Evolutionary conservation across 2,329 filamentous ascomycete species (phyloP), one percentile per base, ranked within the genome.

Genomic region (Alternaria triticina): DNA sequence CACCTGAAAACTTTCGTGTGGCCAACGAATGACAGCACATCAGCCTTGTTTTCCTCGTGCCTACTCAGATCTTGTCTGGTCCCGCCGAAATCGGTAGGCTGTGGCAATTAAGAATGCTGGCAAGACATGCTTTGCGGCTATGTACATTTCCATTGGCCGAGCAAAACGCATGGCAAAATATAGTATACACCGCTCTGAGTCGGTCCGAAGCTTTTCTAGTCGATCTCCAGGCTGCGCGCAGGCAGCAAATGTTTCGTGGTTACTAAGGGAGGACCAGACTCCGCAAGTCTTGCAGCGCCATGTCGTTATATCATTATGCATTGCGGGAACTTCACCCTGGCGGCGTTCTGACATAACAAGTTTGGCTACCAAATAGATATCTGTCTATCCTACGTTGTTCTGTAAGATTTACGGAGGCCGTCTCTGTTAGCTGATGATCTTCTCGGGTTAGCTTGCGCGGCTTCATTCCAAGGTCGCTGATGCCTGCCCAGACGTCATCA

Each of bases 21-120:
- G 70, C 68, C 58, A 63, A 59, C 66, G 28, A 64, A 70, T 67
- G 61, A 65, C 64, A 64, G 49, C 66, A 67, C 33, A 54, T n/a
- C 73, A 72, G 68, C 70, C 69, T 70, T 63, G 57, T 69, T 63
- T 47, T 64, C 67, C 63, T 69, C 66, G 63, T 64, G 59, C 36
- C 65, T 65, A 61, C 67, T 64, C 65, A 64, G 55, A 57, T 20
- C 36, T 15, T 50, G 60, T 52, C 49, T 62, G 44, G 46, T 47
- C 40, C 33, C n/a, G 8, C 47, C 7, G n/a, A 9, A 52, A 43
- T 55, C 20, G 50, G 49, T 54, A 46, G 40, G 5, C 25, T 25
- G 23, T 44, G 23, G 50, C n/a, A 22, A 49, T 40, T 52, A 57
- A 30, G 13, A 23, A 61, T 61, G 54, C 49, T n/a, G 28, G 22